Percentiles rank a stretch among this genome's conserved stretches.
These are phyloP conservation scores for Agroathelia rolfsii DNA, from an alignment of 1,284 basidiomycete species.

Conservation along the genomic window DNA sequence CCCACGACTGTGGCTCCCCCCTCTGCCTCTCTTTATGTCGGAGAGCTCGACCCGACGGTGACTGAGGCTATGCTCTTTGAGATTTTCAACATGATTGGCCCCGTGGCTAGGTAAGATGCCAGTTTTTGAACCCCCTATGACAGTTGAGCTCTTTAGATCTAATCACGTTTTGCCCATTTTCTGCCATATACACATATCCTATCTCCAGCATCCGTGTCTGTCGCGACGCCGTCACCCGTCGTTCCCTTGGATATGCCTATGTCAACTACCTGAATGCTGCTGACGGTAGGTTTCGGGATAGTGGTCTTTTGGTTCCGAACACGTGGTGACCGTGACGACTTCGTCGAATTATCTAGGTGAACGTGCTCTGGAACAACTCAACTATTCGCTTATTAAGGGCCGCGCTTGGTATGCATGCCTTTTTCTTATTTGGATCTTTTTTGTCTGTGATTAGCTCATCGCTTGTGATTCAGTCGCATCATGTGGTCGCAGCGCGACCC, in stretches of 20 bases:
- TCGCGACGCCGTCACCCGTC: conserved; percentile 98
- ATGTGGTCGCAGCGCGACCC: conserved; percentile 99
- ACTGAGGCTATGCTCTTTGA: conserved; percentile 99
- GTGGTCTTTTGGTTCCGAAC: conserved; percentile 3
- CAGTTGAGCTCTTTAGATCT: conserved; percentile 6
- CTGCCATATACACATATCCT: conserved; percentile 4
- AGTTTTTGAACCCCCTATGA: conserved; percentile 6
- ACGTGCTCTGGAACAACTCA: conserved; percentile 97
- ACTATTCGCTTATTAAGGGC: conserved; percentile 98
- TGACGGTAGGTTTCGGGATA: conserved; percentile 63
- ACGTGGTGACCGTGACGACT: conserved; percentile 10
- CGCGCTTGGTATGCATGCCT: conserved; percentile 70
- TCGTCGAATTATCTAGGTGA: conserved; percentile 60
- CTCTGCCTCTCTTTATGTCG: conserved; percentile 95
- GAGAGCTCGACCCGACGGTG: conserved; percentile 95
- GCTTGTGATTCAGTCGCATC: conserved; percentile 65
- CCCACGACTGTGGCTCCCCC: conserved; percentile 52
- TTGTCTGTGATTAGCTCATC: conserved; percentile 8
- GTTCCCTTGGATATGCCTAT: conserved; percentile 99
- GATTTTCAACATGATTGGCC: conserved; percentile 99
- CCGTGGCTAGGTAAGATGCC: conserved; percentile 77
- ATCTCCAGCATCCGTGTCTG: conserved; percentile 88
- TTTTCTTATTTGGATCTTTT: conserved; percentile 1
- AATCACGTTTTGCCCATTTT: conserved; percentile 8
- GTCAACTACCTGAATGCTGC: conserved; percentile 96